Evolutionary conservation across 768 basidiomycete genomes (phyloP).

Genomic region (Lactifluus piperatus): DNA sequence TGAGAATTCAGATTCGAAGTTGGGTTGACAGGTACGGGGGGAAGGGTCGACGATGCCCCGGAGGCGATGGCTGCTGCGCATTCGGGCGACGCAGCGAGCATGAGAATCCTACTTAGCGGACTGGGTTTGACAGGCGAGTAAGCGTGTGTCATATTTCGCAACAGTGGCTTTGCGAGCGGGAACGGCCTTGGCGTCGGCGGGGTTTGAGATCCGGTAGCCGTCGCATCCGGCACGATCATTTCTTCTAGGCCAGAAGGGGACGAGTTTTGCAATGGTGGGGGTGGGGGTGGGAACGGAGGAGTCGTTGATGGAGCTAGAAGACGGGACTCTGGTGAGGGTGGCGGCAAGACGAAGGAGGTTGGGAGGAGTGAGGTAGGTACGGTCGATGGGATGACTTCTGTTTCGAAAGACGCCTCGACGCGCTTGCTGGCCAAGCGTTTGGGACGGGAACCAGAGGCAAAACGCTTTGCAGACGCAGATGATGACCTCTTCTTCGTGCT

Average conservation of each 20-base stretch:
- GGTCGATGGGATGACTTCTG: conserved; percentile 38
- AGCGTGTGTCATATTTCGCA: conserved; percentile 63
- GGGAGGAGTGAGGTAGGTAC: conserved; percentile 37
- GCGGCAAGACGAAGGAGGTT: conserved; percentile 68
- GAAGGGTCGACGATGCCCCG: not conserved
- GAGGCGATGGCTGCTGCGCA: conserved; percentile 24
- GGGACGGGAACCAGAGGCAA: conserved; percentile 27
- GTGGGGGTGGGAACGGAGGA: not conserved
- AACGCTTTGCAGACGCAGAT: conserved; percentile 29
- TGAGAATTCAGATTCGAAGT: not conserved
- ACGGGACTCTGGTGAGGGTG: conserved; percentile 63
- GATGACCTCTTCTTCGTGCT: conserved; percentile 20
- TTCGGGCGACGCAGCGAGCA: conserved; percentile 55
- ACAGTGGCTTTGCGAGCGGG: conserved; percentile 65
- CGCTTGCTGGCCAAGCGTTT: conserved; percentile 18
- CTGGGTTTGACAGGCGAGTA: conserved; percentile 78
- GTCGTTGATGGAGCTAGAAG: conserved; percentile 24
- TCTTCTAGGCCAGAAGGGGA: conserved; percentile 15
- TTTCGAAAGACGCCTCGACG: conserved; percentile 41
- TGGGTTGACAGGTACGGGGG: not conserved
- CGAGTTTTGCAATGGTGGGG: not conserved
- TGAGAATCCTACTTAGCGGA: conserved; percentile 70
- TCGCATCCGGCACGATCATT: not conserved
- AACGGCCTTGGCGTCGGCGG: conserved; percentile 40
- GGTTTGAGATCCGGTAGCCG: conserved; percentile 19